Percentiles rank a stretch among this genome's conserved stretches.
Evolutionary conservation across 1,284 basidiomycete genomes (phyloP).

Genomic region (Mixia osmundae): DNA sequence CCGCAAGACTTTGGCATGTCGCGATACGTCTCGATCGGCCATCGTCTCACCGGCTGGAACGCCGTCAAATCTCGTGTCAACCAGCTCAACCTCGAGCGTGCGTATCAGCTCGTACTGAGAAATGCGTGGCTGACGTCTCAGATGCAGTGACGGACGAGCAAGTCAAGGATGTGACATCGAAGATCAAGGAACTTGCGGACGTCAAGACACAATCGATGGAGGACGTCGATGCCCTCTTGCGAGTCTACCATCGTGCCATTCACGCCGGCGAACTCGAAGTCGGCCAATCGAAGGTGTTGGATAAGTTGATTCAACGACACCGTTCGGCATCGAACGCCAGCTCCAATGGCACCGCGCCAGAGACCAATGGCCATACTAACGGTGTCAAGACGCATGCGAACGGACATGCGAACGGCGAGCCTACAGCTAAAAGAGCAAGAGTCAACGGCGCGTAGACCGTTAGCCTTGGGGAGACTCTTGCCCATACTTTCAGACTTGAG

Average conservation of each 20-base stretch:
- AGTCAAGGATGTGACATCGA: conserved; percentile 91
- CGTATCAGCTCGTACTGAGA: too few species aligned
- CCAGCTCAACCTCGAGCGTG: conserved; percentile 75
- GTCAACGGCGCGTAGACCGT: too few species aligned
- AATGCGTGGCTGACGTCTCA: conserved; percentile 2
- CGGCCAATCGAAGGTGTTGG: too few species aligned
- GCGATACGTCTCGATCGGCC: conserved; percentile 94
- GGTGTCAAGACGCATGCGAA: too few species aligned
- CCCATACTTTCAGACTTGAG: too few species aligned
- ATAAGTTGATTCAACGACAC: too few species aligned
- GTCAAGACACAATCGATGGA: conserved; percentile 97
- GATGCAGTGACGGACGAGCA: conserved; percentile 27
- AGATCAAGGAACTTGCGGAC: conserved; percentile 98
- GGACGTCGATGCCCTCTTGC: conserved; percentile 88
- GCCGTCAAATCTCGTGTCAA: conserved; percentile 92
- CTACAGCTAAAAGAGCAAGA: too few species aligned
- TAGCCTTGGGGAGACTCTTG: too few species aligned
- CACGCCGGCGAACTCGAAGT: conserved; percentile 14
- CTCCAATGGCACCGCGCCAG: too few species aligned
- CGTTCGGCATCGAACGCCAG: too few species aligned
- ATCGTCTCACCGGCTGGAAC: conserved; percentile 18
- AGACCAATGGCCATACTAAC: too few species aligned
- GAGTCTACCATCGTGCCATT: conserved; percentile 33
- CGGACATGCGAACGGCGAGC: too few species aligned
- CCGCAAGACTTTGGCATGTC: conserved; percentile 40